phyloP scores from a whole-genome alignment of 1,284 basidiomycete genomes.

The Neonothopanus nambi region DNA sequence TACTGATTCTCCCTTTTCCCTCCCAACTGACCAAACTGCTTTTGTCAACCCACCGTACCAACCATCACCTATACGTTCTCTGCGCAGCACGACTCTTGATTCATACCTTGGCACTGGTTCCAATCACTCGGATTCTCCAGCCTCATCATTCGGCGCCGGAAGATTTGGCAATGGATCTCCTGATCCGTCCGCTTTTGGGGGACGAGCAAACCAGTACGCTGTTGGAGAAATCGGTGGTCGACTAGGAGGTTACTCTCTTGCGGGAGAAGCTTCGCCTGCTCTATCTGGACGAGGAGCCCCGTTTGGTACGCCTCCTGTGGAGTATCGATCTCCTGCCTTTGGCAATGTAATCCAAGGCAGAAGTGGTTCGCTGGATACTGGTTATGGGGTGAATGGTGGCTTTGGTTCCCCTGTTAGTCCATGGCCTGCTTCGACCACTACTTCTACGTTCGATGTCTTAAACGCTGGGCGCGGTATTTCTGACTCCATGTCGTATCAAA shows the following conservation, averaged over 20 bases:
- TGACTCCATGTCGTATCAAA: constrained; percentile 13
- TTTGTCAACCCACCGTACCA: constrained; percentile 59
- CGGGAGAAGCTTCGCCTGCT: constrained; percentile 28
- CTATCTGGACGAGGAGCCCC: constrained; percentile 34
- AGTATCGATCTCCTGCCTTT: constrained; percentile 30
- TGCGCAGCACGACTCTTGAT: constrained; percentile 61
- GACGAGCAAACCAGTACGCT: constrained; percentile 44
- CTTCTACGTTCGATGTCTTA: constrained; percentile 18
- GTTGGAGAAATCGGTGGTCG: constrained; percentile 33
- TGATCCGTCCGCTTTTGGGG: constrained; percentile 58
- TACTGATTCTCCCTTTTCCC: constrained; percentile 41
- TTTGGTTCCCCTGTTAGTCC: constrained; percentile 34
- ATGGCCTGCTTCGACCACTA: constrained; percentile 33
- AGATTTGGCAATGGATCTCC: constrained; percentile 67
- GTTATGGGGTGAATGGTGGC: constrained; percentile 30
- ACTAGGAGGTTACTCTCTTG: constrained; percentile 20
- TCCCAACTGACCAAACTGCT: constrained; percentile 36
- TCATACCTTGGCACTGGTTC: constrained; percentile 54
- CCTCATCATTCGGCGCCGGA: constrained; percentile 65
- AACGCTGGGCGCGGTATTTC: constrained; percentile 22
- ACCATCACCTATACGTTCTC: constrained; percentile 58
- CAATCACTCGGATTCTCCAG: constrained; percentile 62
- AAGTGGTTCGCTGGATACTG: constrained; percentile 28
- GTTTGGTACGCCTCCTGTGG: constrained; percentile 32
- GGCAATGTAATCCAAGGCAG: constrained; percentile 35